Evolutionary conservation across 2,329 filamentous ascomycete genomes (phyloP).

Genomic region (Aspergillus latus): DNA sequence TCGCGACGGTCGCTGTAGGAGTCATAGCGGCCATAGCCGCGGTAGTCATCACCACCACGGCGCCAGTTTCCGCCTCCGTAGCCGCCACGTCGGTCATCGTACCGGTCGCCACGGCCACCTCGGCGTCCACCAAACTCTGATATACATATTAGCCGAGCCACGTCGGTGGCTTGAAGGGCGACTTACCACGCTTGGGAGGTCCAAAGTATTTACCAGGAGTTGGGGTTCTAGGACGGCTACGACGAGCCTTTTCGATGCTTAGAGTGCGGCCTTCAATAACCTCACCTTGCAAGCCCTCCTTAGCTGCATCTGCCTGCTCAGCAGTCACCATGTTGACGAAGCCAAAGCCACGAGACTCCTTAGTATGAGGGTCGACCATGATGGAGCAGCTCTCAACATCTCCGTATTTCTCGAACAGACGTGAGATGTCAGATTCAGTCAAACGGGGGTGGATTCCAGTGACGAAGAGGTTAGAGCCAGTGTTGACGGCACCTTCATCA

Average conservation of each 20-base stretch:
- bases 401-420: conserved; percentile 97
- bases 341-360: conserved; percentile 96
- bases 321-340: conserved; percentile 99
- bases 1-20: conserved; percentile 47
- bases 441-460: conserved; percentile 95
- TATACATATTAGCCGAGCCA: conserved; percentile 11
- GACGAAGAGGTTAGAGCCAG: conserved; percentile 97
- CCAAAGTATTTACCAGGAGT: conserved; percentile 99
- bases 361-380: conserved; percentile 97
- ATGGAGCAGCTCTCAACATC: conserved; percentile 99
- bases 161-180: background rate
- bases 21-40: conserved; percentile 46
- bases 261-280: conserved; percentile 91
- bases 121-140: conserved; percentile 49
- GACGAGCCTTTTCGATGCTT: conserved; percentile 98
- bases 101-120: conserved; percentile 49
- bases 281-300: conserved; percentile 93
- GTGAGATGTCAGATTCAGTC: conserved; percentile 83
- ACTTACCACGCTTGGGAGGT: conserved; percentile 91
- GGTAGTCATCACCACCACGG: conserved; percentile 41
- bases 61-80: conserved; percentile 49
- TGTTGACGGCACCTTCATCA: conserved; percentile 79
- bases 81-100: conserved; percentile 55
- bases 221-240: conserved; percentile 88
- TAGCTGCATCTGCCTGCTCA: conserved; percentile 93